Percentiles rank a stretch among this genome's conserved stretches.
phyloP scores from a whole-genome alignment of 768 basidiomycete species.

The Mycena leptocephala region DNA sequence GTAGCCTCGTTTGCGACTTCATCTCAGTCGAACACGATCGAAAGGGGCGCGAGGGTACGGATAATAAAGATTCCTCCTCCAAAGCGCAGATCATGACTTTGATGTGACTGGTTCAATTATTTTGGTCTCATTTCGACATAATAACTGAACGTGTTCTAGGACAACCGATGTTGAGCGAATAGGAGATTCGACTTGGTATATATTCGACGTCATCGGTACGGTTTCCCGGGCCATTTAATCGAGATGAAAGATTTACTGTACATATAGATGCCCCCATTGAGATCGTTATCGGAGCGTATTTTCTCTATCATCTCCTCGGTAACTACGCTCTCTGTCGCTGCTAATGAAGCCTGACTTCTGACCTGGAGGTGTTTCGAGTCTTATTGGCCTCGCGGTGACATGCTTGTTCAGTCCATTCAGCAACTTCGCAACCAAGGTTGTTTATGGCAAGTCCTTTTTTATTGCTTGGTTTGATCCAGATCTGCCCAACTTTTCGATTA shows the following conservation, averaged over 20 bases:
- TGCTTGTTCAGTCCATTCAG: slow-evolving; percentile 84
- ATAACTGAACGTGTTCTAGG: not conserved
- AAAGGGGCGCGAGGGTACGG: slow-evolving; percentile 33
- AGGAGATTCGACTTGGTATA: not conserved
- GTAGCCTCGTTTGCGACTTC: slow-evolving; percentile 72
- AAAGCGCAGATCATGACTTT: slow-evolving; percentile 93
- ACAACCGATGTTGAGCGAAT: not conserved
- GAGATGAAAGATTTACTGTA: not conserved
- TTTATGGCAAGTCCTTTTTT: slow-evolving; percentile 52
- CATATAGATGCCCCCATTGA: not conserved
- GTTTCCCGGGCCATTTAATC: not conserved
- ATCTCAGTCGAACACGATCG: slow-evolving; percentile 40
- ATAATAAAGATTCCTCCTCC: slow-evolving; percentile 75
- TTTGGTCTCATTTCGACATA: not conserved
- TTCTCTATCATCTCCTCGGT: slow-evolving; percentile 86
- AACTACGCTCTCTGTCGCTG: not conserved
- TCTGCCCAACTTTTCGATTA: too few relatives aligned
- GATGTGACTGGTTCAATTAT: slow-evolving; percentile 87
- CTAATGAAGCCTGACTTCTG: not conserved
- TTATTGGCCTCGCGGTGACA: slow-evolving; percentile 85
- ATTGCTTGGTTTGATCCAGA: too few relatives aligned
- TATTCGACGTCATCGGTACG: not conserved
- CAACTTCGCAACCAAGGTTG: slow-evolving; percentile 85
- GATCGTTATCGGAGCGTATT: slow-evolving; percentile 70
- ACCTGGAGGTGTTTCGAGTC: slow-evolving; percentile 75